Evolutionary conservation across 176 grass and related monocot species (phyloP), one percentile per base, ranked within the genome.

Genomic region (Otatea glauca): DNA sequence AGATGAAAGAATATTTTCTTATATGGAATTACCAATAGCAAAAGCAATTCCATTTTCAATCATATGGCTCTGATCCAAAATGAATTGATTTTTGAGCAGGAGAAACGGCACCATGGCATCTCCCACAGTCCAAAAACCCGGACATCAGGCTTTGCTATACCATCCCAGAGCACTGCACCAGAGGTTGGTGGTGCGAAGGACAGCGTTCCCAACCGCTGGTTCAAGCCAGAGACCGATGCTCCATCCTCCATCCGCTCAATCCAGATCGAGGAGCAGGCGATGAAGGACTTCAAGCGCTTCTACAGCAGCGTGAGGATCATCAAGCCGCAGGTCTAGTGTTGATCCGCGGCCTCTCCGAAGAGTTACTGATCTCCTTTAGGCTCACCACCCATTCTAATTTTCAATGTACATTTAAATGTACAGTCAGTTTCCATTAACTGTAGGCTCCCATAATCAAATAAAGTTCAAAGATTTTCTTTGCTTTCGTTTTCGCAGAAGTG

Each of bases 261-360:
- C 59, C 96, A 99, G 84, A 99, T 99, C 2, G 96, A 99, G 74
- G 96, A 99, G 86, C 94, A 84, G 73, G 96, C 93, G 15, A 99
- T 99, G 38, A 99, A 99, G 81, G 96, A 99, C 80, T 92, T 99
- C 74, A 99, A 88, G 75, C 96, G 96, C 81, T 96, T 99, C 89
- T 99, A 99, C 84, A 99, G 78, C 88, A 96, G 84, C 4, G 96
- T 99, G 74, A 96, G 86, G 58, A 74, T 99, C 27, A 88, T 99
- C 69, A 99, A 96, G 90, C 91, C 96, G 5, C 88, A 92, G 74
- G 76, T 80, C 21, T 74, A 92, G 78, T 56, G 58, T 75, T 76
- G 51, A 70, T 15, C 66, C 1, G 17, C 5, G 2, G 47, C 58
- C 47, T 37, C 53, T 8, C 23, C 1, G 9, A 72, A 48, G 77